These are phyloP conservation scores for Corylus americana DNA, from an alignment of 306 rosid species.

Conservation along the genomic window DNA sequence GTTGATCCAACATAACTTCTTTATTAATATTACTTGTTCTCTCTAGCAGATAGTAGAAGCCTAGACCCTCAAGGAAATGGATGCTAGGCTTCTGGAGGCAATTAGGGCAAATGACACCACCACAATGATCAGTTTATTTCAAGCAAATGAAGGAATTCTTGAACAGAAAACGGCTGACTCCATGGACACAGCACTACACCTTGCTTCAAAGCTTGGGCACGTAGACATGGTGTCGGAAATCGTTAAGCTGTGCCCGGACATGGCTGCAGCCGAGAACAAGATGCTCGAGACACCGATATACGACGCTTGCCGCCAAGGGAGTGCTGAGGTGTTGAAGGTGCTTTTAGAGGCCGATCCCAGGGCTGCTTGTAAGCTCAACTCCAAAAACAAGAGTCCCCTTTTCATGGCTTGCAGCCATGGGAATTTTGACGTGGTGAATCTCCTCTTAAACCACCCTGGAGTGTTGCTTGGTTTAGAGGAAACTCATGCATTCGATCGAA, in stretches of 20 bases:
- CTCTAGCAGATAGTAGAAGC: not conserved
- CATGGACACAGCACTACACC: constrained; percentile 58
- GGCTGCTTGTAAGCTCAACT: constrained; percentile 44
- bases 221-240: constrained; percentile 48
- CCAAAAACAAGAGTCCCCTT: constrained; percentile 36
- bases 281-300: constrained; percentile 61
- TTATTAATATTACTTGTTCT: no score
- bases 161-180: constrained; percentile 48
- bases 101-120: constrained; percentile 37
- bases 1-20: no score
- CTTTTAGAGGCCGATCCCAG: constrained; percentile 48
- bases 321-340: constrained; percentile 36
- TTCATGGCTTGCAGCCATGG: constrained; percentile 60
- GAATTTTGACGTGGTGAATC: constrained; percentile 52
- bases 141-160: constrained; percentile 41
- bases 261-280: constrained; percentile 57
- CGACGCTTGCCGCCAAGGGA: constrained; percentile 55
- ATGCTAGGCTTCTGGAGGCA: constrained; percentile 44
- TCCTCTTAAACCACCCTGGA: constrained; percentile 43
- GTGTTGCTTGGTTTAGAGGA: constrained; percentile 25
- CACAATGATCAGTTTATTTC: constrained; percentile 38
- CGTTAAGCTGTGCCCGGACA: constrained; percentile 47
- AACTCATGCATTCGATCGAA: constrained; percentile 37
- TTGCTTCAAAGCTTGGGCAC: constrained; percentile 59
- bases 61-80: constrained; percentile 36